Evolutionary conservation across 345 rosid species (phyloP), one percentile per base, ranked within the genome.

Genomic region (Moricandia arvensis): DNA sequence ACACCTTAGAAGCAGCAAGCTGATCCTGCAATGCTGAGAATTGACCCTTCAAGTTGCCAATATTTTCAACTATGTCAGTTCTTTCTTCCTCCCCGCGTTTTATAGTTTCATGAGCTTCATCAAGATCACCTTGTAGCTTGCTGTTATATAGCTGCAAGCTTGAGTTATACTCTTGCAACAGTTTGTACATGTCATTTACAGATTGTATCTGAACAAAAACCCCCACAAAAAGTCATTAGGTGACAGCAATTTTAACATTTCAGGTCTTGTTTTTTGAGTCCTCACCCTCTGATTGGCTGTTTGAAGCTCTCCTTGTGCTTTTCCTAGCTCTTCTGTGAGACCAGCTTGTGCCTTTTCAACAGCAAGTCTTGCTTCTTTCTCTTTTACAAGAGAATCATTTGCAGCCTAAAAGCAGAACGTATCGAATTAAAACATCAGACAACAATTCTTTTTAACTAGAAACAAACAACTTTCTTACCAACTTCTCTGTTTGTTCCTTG

Each of bases 101-200:
- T 59, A 89, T 78, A 59, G 80, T 84, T 78, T 90, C 99, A 2
- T 86, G 93, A 62, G 97, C 90, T n/a, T 87, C 71, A 59, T 88
- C 94, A 70, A 95, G 89, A 77, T 95, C 99, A n/a, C 85, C 83
- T 85, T 95, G 99, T 61, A 95, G 97, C 73, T 92, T 95, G 82
- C 87, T 85, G 66, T 95, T 95, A 71, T 95, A 95, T 49, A 86
- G 86, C 82, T 95, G 99, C 82, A 95, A 83, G 85, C 99, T 91
- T 64, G 96, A 83, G 75, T 95, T 95, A 80, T 92, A 95, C 79
- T 95, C 99, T 77, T 90, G 99, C 60, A 95, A 72, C 60, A 90
- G 86, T 86, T 89, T 90, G 88, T 95, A 95, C 97, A 95, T 95
- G 75, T 95, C 99, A 83, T 86, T 92, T 9, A 90, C 79, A 3